Base-by-base conservation (phyloP, 192 early-diverging fungal species). In the Coemansia sp. region DNA sequence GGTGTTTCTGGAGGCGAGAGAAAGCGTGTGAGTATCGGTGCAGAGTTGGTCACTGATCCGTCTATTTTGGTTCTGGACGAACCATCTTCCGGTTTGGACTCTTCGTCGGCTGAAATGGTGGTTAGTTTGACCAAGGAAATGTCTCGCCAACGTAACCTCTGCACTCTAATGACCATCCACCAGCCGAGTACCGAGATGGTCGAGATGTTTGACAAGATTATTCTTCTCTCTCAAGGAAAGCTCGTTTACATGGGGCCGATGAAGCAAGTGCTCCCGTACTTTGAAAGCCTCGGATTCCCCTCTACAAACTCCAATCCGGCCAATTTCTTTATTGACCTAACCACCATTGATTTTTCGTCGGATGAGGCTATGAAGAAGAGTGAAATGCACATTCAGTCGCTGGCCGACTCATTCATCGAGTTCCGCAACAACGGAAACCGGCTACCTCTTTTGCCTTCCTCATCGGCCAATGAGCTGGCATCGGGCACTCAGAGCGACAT, bases 1-100 rank as follows among this genome's bases (percentile, higher is more conserved):
- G 90, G 90, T 30, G 91, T 95, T 23, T 88, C 85, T 43, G 94
- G 94, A 18, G 93, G 94, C 33, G 93, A 97, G 55, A 88, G 90
- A 52, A 84, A 92, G 36, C 82, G 94, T 36, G 93, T 97, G 3
- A 85, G 86, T 4, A 95, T 97, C 68, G 94, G 90, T 28, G 89
- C 87, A 44, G n/a, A n/a, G n/a, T n/a, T n/a, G n/a, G n/a, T n/a
- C n/a, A n/a, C n/a, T n/a, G n/a, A n/a, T n/a, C n/a, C n/a, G n/a
- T n/a, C n/a, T n/a, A n/a, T n/a, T n/a, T n/a, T n/a, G n/a, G n/a
- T n/a, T n/a, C n/a, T n/a, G n/a, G n/a, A n/a, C n/a, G n/a, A n/a
- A n/a, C n/a, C n/a, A n/a, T n/a, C n/a, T n/a, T n/a, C n/a, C n/a
- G 93, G 90, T 4, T 70, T 96, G 26, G 94, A 96, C 64, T 74